Conservation (phyloP, 1,284 basidiomycete species). For the Megacollybia platyphylla region DNA sequence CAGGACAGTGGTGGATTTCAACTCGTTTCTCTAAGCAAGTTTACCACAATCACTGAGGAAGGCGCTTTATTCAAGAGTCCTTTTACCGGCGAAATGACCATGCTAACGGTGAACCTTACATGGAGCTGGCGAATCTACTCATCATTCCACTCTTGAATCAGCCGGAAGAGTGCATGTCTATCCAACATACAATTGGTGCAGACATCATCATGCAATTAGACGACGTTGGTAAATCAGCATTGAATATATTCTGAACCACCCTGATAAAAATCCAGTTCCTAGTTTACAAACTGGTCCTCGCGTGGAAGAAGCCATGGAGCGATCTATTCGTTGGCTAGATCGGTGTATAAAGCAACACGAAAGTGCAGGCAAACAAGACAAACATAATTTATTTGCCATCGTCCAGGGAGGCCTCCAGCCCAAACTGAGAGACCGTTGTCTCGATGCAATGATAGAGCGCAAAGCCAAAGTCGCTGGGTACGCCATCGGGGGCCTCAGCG, state of each 20-base stretch:
- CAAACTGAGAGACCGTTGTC: slow-evolving; percentile 54
- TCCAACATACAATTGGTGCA: slow-evolving; percentile 72
- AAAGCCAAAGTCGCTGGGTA: slow-evolving; percentile 65
- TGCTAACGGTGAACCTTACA: slow-evolving; percentile 52
- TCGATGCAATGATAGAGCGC: slow-evolving; percentile 69
- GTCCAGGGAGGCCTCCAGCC: slow-evolving; percentile 74
- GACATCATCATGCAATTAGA: slow-evolving; percentile 90
- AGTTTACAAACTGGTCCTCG: slow-evolving; percentile 64
- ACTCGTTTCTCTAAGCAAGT: slow-evolving; percentile 73
- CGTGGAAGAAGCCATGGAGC: slow-evolving; percentile 73
- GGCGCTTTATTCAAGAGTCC: slow-evolving; percentile 75
- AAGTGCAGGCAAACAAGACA: slow-evolving; percentile 42
- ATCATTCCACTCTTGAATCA: not conserved
- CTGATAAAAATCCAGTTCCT: slow-evolving; percentile 33
- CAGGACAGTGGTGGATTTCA: slow-evolving; percentile 83
- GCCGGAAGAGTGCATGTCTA: slow-evolving; percentile 10
- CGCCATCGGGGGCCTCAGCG: slow-evolving; percentile 75
- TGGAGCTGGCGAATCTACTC: not conserved
- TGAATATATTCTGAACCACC: not conserved
- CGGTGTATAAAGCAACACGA: slow-evolving; percentile 69
- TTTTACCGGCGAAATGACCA: slow-evolving; percentile 72
- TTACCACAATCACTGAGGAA: slow-evolving; percentile 75
- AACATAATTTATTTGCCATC: slow-evolving; percentile 79
- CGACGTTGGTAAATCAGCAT: slow-evolving; percentile 58
- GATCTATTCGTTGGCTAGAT: slow-evolving; percentile 77